A percentile compares a stretch with the other conserved stretches of the same genome.
phyloP scores from a whole-genome alignment of 768 basidiomycete genomes.

The Cystobasidium onofrii region DNA sequence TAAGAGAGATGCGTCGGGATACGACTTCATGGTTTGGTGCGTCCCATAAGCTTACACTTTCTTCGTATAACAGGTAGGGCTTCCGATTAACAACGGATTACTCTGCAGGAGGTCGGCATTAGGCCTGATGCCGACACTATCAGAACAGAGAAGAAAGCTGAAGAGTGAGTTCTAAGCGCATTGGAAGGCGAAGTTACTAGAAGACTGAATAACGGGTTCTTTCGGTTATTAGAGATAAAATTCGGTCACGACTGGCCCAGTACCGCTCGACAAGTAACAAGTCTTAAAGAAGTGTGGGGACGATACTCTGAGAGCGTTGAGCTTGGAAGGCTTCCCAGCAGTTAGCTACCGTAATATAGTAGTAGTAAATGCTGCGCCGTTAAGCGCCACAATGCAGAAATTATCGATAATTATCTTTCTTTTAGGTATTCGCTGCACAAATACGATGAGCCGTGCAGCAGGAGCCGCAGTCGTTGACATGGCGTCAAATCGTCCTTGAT shows the following conservation, averaged over 20 bases:
- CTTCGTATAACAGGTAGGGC: no score
- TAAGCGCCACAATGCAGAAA: not conserved
- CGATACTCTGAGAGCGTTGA: not conserved
- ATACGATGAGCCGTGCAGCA: no score
- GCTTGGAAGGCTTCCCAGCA: not conserved
- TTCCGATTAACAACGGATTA: not conserved
- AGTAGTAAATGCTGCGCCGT: no score
- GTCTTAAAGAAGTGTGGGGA: not conserved
- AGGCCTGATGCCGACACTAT: conserved; percentile 4
- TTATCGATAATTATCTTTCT: no score
- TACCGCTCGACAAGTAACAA: not conserved
- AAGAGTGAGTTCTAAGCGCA: conserved; percentile 5
- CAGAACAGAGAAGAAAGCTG: conserved; percentile 18
- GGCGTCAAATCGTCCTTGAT: no score
- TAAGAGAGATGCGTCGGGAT: not conserved
- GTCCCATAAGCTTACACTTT: not conserved
- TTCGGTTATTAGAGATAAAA: not conserved
- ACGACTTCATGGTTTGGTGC: conserved; percentile 12
- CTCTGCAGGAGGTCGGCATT: not conserved
- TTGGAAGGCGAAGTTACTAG: no score
- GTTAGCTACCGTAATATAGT: not conserved
- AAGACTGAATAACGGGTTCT: no score
- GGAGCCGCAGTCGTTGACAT: no score
- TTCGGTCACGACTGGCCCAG: conserved; percentile 24
- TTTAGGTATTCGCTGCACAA: no score